These are phyloP conservation scores for Stephanodiscus minutulus DNA, from an alignment of 108 stramenopile genomes.

Conservation along the genomic window DNA sequence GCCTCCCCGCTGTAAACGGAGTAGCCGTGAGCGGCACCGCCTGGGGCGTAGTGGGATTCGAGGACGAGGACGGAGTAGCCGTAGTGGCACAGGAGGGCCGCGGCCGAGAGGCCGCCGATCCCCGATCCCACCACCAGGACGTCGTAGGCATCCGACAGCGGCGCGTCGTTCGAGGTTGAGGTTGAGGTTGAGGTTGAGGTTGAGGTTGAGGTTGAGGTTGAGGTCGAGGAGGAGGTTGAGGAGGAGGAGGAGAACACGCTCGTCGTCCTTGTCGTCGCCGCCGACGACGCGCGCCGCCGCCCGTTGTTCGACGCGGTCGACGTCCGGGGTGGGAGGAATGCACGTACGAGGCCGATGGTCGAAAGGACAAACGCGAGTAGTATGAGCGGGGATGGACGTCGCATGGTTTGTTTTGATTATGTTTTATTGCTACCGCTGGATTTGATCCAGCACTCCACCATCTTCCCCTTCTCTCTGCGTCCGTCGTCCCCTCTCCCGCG, in stretches of 20 bases:
- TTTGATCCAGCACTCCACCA: no score
- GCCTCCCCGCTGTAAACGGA: constrained; percentile 30
- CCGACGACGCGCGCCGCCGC: not conserved
- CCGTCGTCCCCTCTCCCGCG: no score
- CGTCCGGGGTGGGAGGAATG: no score
- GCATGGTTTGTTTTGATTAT: no score
- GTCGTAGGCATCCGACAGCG: constrained; percentile 49
- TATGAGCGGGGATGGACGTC: not conserved
- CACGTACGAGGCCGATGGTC: no score
- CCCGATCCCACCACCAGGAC: constrained; percentile 79
- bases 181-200: no score
- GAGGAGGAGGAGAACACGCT: not conserved
- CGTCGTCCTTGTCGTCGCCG: no score
- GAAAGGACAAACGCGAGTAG: not conserved
- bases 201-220: no score
- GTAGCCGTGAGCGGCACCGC: constrained; percentile 87
- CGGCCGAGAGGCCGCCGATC: constrained; percentile 84
- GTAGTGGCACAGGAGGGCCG: constrained; percentile 74
- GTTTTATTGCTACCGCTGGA: no score
- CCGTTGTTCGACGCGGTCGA: no score
- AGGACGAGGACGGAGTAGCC: constrained; percentile 79
- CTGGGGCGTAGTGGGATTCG: constrained; percentile 82
- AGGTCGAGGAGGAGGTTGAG: not conserved
- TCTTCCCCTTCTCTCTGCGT: no score
- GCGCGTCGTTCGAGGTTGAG: not conserved